Conservation (phyloP, 108 stramenopile species). For the Skeletonema menzelii region DNA sequence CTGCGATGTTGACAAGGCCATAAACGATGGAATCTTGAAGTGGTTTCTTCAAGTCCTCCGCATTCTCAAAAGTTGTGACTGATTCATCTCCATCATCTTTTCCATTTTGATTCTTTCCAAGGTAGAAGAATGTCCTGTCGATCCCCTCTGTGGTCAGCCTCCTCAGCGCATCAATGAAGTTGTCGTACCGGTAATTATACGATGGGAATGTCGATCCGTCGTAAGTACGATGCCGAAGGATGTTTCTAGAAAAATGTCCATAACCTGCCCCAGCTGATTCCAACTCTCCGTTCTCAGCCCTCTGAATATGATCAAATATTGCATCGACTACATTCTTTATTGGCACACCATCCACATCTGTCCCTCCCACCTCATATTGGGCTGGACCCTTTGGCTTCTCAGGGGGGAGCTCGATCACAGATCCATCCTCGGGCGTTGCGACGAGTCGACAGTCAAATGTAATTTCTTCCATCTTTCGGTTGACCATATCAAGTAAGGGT, state of each 20-base stretch:
- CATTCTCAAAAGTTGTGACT: not conserved
- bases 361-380: constrained; percentile 14
- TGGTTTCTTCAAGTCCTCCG: not conserved
- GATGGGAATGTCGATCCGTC: constrained; percentile 42
- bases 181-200: constrained; percentile 29
- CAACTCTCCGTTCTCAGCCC: constrained; percentile 33
- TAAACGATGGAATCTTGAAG: constrained; percentile 25
- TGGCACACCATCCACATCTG: not conserved
- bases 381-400: constrained; percentile 31
- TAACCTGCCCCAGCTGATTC: constrained; percentile 6
- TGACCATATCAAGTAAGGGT: constrained; percentile 36
- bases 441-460: constrained; percentile 41
- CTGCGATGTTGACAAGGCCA: constrained; percentile 50
- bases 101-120: constrained; percentile 22
- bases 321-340: constrained; percentile 9
- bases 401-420: constrained; percentile 30
- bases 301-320: constrained; percentile 26
- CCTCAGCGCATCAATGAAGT: constrained; percentile 33
- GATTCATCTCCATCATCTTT: not conserved
- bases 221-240: constrained; percentile 22
- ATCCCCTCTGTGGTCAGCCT: constrained; percentile 30
- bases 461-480: constrained; percentile 44
- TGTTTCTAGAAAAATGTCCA: constrained; percentile 27
- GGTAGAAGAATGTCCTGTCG: constrained; percentile 29
- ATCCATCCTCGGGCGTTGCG: constrained; percentile 28